These are phyloP conservation scores for Wickerhamiella occidentalis DNA, from an alignment of 805 yeast genomes.

Conservation along the genomic window DNA sequence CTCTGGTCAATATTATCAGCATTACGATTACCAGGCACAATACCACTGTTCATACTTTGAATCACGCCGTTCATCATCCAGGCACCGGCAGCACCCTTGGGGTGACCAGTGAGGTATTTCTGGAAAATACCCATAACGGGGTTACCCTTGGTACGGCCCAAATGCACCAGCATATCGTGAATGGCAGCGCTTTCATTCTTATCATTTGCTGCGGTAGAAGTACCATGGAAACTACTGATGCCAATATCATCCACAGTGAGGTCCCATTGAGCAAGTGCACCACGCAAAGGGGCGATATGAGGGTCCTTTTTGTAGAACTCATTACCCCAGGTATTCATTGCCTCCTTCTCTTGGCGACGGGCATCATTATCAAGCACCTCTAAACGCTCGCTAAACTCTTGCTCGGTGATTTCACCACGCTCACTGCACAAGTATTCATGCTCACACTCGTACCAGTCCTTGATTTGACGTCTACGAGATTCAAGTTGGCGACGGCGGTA, in stretches of 20 bases:
- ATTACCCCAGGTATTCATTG: constrained; percentile 91
- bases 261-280: constrained; percentile 89
- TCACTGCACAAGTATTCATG: constrained; percentile 58
- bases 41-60: constrained; percentile 81
- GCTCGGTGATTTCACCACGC: constrained; percentile 41
- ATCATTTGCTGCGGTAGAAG: constrained; percentile 96
- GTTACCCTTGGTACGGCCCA: constrained; percentile 96
- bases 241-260: constrained; percentile 89
- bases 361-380: constrained; percentile 83
- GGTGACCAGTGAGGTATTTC: constrained; percentile 98
- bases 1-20: constrained; percentile 89
- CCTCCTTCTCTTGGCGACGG: constrained; percentile 68
- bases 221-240: constrained; percentile 98
- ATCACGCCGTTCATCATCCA: constrained; percentile 99
- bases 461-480: constrained; percentile 64
- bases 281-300: constrained; percentile 92
- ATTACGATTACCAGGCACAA: constrained; percentile 97
- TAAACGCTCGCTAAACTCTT: constrained; percentile 65
- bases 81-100: constrained; percentile 99
- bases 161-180: constrained; percentile 83
- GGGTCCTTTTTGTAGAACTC: constrained; percentile 85
- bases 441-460: constrained; percentile 77
- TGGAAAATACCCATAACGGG: constrained; percentile 98
- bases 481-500: constrained; percentile 89
- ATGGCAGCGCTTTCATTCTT: constrained; percentile 93